A percentile compares a stretch with the other conserved stretches of the same genome.
These are phyloP conservation scores for Globisporangium camurandrum DNA, from an alignment of 352 stramenopile genomes.

Conservation along the genomic window DNA sequence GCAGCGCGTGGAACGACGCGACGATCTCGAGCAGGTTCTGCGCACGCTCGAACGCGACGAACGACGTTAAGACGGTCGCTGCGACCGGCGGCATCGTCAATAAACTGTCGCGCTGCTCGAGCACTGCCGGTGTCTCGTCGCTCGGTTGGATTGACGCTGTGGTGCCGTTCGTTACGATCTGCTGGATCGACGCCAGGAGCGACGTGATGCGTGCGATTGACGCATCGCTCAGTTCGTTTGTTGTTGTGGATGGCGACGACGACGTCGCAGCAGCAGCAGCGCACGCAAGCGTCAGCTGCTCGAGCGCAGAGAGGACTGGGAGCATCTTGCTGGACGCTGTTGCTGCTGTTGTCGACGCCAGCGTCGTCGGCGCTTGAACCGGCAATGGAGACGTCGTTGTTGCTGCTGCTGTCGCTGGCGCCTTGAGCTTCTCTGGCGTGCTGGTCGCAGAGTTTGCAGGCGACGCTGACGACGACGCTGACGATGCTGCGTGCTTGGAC, in stretches of 20 bases:
- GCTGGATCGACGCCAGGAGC: conserved; percentile 53
- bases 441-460: background rate
- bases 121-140: conserved; percentile 10
- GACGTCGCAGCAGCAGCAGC: too few species aligned
- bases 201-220: conserved; percentile 58
- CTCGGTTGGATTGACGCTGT: background rate
- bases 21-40: conserved; percentile 58
- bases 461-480: background rate
- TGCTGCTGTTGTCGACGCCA: background rate
- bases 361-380: too few species aligned
- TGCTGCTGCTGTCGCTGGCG: background rate
- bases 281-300: conserved; percentile 45
- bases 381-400: background rate
- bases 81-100: conserved; percentile 29
- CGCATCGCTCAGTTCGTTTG: conserved; percentile 53
- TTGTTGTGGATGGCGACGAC: too few species aligned
- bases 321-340: conserved; percentile 28
- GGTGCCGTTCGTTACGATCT: conserved; percentile 29
- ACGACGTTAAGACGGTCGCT: conserved; percentile 39
- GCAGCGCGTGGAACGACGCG: conserved; percentile 42
- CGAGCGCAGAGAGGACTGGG: conserved; percentile 30
- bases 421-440: conserved; percentile 1
- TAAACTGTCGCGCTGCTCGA: conserved; percentile 20
- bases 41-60: conserved; percentile 52
- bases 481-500: conserved; percentile 3